Evolutionary conservation across 2,329 filamentous ascomycete genomes (phyloP), one percentile per base, ranked within the genome.

Genomic region (Stagonosporopsis vannaccii): DNA sequence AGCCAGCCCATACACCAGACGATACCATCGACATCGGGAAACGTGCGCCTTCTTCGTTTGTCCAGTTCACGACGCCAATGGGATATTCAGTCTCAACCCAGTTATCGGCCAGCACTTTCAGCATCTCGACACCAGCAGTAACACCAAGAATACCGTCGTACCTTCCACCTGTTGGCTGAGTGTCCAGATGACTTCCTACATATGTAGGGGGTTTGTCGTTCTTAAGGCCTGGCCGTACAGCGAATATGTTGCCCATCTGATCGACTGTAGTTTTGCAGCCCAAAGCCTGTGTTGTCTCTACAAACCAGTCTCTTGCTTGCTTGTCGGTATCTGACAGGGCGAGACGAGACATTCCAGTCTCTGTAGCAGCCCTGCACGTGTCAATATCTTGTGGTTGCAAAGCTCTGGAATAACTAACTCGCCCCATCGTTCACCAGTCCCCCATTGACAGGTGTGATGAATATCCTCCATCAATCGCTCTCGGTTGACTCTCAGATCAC

Each of bases 91-190:
- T 93, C 68, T 89, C 83, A 2, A 89, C 79, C 20, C 84, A 79
- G 58, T 87, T 84, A 17, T 93, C 90, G 5, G 87, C 81, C 40
- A 96, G 78, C 0, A 86, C 82, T 56, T 82, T 84, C 13, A 95
- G 77, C 72, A 90, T 87, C 75, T 95, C 91, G 0, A 95, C 79
- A 0, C 87, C 91, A 1, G 90, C 86, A 22, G 85, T 81, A 5
- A 95, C 83, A 7, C 91, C 91, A 0, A 95, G 75, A 28, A 94
- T 91, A 0, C 91, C 91, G 68, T 92, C 90, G 58, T 92, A 92
- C 23, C 89, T 77, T 0, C 88, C 89, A 1, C 88, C 89, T 6
- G 76, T 80, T 12, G 82, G 82, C 58, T 84, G 81, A 4, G 81
- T 82, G 59, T 84, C 82, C 4, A 83, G 70, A 71, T 92, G 90